Evolutionary conservation across 2,329 filamentous ascomycete species (phyloP).

Genomic region (Fusarium bactridioides): DNA sequence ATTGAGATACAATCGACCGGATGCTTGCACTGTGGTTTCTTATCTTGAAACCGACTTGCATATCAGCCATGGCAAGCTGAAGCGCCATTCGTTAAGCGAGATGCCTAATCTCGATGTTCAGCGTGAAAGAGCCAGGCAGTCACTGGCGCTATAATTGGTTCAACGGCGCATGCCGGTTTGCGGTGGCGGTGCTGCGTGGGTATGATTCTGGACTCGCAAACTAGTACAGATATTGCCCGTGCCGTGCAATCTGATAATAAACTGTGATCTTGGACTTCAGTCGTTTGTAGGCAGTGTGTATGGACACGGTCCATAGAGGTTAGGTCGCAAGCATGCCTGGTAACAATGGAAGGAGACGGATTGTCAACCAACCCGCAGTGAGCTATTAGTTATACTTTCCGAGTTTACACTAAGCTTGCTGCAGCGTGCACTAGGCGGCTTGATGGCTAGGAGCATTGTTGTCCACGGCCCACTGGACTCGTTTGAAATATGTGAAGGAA

Average conservation of each 20-base stretch:
- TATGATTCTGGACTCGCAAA: slow-evolving; percentile 1
- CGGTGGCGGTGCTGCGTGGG: neutral
- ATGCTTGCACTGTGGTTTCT: neutral
- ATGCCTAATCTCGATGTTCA: slow-evolving; percentile 12
- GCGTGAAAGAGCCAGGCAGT: slow-evolving; percentile 2
- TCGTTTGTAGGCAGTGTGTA: neutral
- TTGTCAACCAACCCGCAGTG: neutral
- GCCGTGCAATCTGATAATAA: neutral
- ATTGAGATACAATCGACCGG: neutral
- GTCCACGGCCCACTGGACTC: neutral
- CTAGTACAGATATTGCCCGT: neutral
- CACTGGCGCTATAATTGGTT: neutral
- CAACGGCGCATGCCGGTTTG: neutral
- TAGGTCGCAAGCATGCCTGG: neutral
- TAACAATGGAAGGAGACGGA: neutral
- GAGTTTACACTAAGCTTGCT: neutral
- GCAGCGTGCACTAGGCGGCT: neutral
- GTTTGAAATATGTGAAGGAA: neutral
- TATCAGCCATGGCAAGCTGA: neutral
- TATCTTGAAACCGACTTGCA: neutral
- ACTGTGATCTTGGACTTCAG: neutral
- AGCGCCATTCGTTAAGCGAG: slow-evolving; percentile 9
- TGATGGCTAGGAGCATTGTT: neutral
- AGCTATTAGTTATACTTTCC: neutral
- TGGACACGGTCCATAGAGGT: neutral